These are phyloP conservation scores for Neopestalotiopsis sp. DNA, from an alignment of 2,329 filamentous ascomycete genomes.

Conservation along the genomic window DNA sequence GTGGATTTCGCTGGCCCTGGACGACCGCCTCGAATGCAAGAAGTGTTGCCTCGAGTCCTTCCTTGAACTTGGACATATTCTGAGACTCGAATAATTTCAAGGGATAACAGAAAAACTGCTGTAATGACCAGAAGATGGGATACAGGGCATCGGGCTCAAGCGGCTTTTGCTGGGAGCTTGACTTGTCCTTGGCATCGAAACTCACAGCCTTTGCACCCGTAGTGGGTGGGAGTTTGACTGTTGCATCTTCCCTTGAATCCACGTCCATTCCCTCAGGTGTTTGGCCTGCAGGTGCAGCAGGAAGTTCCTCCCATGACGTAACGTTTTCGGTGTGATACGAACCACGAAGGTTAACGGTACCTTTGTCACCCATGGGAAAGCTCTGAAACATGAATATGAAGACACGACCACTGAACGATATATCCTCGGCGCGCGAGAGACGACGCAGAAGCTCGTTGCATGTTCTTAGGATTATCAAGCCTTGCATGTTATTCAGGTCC, in stretches of 20 bases:
- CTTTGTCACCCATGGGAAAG: slow-evolving; percentile 94
- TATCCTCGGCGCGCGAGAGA: slow-evolving; percentile 94
- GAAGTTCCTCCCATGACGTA: slow-evolving; percentile 76
- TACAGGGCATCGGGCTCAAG: slow-evolving; percentile 78
- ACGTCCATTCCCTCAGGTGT: slow-evolving; percentile 68
- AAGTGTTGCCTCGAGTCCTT: slow-evolving; percentile 71
- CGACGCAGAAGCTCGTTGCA: slow-evolving; percentile 95
- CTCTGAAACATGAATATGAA: slow-evolving; percentile 98
- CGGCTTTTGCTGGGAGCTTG: slow-evolving; percentile 46
- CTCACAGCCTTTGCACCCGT: slow-evolving; percentile 47
- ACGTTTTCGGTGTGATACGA: slow-evolving; percentile 97
- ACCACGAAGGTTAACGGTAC: slow-evolving; percentile 93
- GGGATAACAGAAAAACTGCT: slow-evolving; percentile 90
- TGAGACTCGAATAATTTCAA: slow-evolving; percentile 76
- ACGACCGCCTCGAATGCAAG: slow-evolving; percentile 57
- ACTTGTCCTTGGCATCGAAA: slow-evolving; percentile 48
- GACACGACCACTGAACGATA: slow-evolving; percentile 94
- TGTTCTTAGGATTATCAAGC: slow-evolving; percentile 85
- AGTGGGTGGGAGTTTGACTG: slow-evolving; percentile 32
- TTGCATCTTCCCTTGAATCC: slow-evolving; percentile 47
- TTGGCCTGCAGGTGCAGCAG: slow-evolving; percentile 38
- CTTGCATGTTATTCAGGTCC: slow-evolving; percentile 80
- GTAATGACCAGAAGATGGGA: slow-evolving; percentile 90
- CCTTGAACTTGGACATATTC: slow-evolving; percentile 81
- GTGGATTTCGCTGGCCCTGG: slow-evolving; percentile 54